These are phyloP conservation scores for Trichoderma sp. DNA, from an alignment of 2,329 filamentous ascomycete genomes.

Conservation along the genomic window DNA sequence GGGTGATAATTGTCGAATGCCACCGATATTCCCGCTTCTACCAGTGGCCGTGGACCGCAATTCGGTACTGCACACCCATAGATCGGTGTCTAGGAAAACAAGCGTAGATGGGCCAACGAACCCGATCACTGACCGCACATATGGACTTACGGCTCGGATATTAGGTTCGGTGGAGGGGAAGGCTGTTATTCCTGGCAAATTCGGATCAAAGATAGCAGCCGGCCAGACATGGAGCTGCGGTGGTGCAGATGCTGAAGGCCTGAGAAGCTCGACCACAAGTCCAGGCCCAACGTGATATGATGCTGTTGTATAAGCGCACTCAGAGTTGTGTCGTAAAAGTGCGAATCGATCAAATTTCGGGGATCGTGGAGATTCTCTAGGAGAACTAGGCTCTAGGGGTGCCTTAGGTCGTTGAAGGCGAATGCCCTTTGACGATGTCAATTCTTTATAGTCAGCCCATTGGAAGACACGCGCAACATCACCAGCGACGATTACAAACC, in stretches of 20 bases:
- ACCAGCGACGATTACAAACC: neutral
- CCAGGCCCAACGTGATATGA: neutral
- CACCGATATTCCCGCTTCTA: neutral
- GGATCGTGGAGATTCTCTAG: neutral
- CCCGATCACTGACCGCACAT: neutral
- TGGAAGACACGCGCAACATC: neutral
- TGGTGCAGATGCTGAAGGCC: neutral
- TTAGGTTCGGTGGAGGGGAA: neutral
- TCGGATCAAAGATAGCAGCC: neutral
- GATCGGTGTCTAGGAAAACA: neutral
- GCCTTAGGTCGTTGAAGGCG: neutral
- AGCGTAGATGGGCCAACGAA: neutral
- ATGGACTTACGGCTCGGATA: neutral
- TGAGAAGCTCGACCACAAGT: neutral
- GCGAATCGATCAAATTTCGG: neutral
- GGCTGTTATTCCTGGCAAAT: neutral
- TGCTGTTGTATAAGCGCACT: neutral
- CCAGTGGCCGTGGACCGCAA: neutral
- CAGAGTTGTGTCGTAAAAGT: neutral
- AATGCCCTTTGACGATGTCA: neutral
- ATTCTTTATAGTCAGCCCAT: neutral
- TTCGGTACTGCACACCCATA: neutral
- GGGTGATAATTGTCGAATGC: neutral
- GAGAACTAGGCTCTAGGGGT: neutral
- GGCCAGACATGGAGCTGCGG: neutral